These are phyloP conservation scores for Aureobasidium subglaciale DNA, from an alignment of 2,329 filamentous ascomycete genomes.

Conservation along the genomic window DNA sequence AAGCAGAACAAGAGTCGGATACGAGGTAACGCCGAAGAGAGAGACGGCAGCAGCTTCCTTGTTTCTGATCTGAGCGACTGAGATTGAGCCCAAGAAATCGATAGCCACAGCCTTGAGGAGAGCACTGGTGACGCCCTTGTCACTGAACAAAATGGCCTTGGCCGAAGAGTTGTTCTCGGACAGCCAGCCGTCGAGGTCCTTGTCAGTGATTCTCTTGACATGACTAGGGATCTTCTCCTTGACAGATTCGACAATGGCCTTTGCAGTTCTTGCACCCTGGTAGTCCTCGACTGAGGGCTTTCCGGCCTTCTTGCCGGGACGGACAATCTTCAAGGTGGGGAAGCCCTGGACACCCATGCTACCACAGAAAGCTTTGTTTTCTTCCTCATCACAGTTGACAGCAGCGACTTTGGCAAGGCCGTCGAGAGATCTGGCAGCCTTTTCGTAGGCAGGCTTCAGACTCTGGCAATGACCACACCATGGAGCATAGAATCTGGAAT, in stretches of 20 bases:
- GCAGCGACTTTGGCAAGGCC: slow-evolving; percentile 92
- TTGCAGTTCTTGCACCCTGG: slow-evolving; percentile 73
- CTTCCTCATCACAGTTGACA: slow-evolving; percentile 88
- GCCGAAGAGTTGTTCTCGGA: slow-evolving; percentile 58
- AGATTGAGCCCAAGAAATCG: slow-evolving; percentile 76
- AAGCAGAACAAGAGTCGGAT: slow-evolving; percentile 74
- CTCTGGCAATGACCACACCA: slow-evolving; percentile 98
- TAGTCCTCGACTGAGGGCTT: slow-evolving; percentile 87
- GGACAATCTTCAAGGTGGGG: slow-evolving; percentile 89
- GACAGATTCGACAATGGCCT: slow-evolving; percentile 79
- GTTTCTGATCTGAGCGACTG: slow-evolving; percentile 73
- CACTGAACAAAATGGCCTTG: slow-evolving; percentile 87
- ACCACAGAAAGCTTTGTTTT: slow-evolving; percentile 82
- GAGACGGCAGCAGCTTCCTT: slow-evolving; percentile 68
- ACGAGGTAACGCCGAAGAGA: slow-evolving; percentile 68
- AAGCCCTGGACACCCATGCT: slow-evolving; percentile 86
- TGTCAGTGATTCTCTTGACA: slow-evolving; percentile 73
- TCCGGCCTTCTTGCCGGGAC: slow-evolving; percentile 71
- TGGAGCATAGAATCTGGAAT: slow-evolving; percentile 72
- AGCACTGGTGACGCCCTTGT: slow-evolving; percentile 82
- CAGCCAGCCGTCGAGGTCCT: slow-evolving; percentile 70
- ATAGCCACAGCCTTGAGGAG: slow-evolving; percentile 79
- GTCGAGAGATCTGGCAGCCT: slow-evolving; percentile 80
- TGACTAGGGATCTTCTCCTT: slow-evolving; percentile 86
- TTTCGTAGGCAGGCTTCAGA: slow-evolving; percentile 92